Base-by-base conservation (phyloP, 805 yeast genomes). In the Pichia nanzhaoensis region DNA sequence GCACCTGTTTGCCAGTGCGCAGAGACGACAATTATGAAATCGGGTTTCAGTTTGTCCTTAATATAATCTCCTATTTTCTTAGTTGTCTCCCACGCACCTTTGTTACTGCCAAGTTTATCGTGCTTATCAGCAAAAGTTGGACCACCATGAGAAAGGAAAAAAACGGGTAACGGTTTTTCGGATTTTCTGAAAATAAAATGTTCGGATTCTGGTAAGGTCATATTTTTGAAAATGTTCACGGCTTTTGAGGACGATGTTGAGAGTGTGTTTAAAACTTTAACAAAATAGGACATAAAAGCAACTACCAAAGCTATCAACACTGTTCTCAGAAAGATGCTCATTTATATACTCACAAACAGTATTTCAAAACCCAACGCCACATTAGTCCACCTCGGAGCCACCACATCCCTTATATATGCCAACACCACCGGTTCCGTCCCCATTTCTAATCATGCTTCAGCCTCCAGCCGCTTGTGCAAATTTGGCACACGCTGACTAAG, bases 61-160 rank as follows among this genome's bases (percentile, higher is more conserved):
- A 85, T 78, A 33, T 65, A 61, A 16, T 59, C 50, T 3, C 95
- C 95, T 6, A 82, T 49, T 19, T 62, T 53, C 39, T 68, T 62
- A 6, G 80, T 69, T 5, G 65, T 65, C 20, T 69, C 65, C 68
- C 74, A 82, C 0, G 91, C 90, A 5, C 86, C 86, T 2, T 44
- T 42, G 46, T 75, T 71, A 32, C 82, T 76, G 17, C 78, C 78
- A 39, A 67, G 63, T 19, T 63, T 67, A 41, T 67, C 72, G n/a
- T 69, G 63, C 31, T 67, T 59, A 54, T 82, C 80, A 69, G 84
- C 75, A 59, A 85, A 83, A 1, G 84, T 78, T 7, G 95, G 95
- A 0, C 90, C 93, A 7, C 95, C 95, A 63, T 85, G 95, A n/a
- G 87, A 78, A 36, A 84, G 58, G 60, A 84, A 86, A 58, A 65